phyloP scores from a whole-genome alignment of 768 basidiomycete species.

The Lactifluus echinatus region DNA sequence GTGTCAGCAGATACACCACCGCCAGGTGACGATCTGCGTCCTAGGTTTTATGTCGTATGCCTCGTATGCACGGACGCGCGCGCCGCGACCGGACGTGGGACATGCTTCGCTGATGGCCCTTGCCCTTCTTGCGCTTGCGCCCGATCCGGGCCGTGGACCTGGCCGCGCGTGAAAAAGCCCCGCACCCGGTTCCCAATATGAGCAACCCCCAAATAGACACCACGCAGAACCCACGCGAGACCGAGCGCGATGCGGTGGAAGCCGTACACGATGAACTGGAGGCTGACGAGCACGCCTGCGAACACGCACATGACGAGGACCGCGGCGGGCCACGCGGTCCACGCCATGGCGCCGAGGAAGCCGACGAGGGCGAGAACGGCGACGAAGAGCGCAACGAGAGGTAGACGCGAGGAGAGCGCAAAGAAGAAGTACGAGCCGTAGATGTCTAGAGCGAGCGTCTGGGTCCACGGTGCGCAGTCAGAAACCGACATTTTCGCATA shows the following conservation, averaged over 20 bases:
- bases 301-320: conserved; percentile 50
- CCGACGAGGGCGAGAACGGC: conserved; percentile 49
- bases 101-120: too few relatives aligned
- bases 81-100: background rate
- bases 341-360: conserved; percentile 56
- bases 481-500: background rate
- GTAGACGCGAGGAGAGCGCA: conserved; percentile 54
- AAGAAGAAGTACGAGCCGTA: conserved; percentile 61
- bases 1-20: background rate
- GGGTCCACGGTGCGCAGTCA: background rate
- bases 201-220: background rate
- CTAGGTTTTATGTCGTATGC: background rate
- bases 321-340: conserved; percentile 52
- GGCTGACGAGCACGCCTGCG: conserved; percentile 48
- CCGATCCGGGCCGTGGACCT: background rate
- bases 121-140: background rate
- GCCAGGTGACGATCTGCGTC: too few relatives aligned
- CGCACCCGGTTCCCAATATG: background rate
- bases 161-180: background rate
- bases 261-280: conserved; percentile 51
- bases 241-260: conserved; percentile 8
- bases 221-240: conserved; percentile 7
- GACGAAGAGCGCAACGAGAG: conserved; percentile 49
- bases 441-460: conserved; percentile 46
- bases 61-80: background rate